A percentile compares a stretch with the other conserved stretches of the same genome.
Evolutionary conservation across 2,329 filamentous ascomycete genomes (phyloP).

Genomic region (Diaporthe amygdali): DNA sequence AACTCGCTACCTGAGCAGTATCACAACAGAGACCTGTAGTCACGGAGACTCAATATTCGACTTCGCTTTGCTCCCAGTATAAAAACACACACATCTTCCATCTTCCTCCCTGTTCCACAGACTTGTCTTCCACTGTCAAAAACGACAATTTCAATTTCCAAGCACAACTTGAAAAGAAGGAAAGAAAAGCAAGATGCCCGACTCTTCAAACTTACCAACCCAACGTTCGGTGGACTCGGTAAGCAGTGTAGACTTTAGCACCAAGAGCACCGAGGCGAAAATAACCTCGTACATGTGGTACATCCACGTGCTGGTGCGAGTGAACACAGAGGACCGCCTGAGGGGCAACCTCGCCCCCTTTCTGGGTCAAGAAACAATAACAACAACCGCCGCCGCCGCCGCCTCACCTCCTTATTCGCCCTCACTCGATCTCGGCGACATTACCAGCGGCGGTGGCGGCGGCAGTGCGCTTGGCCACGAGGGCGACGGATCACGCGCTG

Average conservation of each 20-base stretch:
- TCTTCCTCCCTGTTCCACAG: not conserved
- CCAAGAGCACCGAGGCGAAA: not conserved
- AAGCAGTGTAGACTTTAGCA: not conserved
- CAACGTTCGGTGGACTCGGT: not conserved
- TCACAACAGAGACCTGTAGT: not conserved
- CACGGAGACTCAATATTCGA: not conserved
- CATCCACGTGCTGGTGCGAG: constrained; percentile 18
- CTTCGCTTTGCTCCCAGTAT: not conserved
- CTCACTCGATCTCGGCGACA: not conserved
- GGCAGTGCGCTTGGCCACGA: not conserved
- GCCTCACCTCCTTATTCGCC: not conserved
- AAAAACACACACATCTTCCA: not conserved
- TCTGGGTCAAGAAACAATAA: not conserved
- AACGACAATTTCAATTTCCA: not conserved
- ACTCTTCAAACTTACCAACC: not conserved
- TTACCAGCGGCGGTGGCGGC: not conserved
- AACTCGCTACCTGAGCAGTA: too few species aligned
- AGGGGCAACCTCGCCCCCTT: constrained; percentile 2
- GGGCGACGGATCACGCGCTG: not conserved
- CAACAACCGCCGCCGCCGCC: not conserved
- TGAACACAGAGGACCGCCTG: constrained; percentile 20
- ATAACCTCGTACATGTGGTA: constrained; percentile 23
- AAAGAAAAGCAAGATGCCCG: not conserved
- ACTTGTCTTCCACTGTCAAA: not conserved
- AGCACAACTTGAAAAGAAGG: not conserved